These are phyloP conservation scores for Paecilomyces sp. DNA, from an alignment of 2,329 filamentous ascomycete species.

Conservation along the genomic window DNA sequence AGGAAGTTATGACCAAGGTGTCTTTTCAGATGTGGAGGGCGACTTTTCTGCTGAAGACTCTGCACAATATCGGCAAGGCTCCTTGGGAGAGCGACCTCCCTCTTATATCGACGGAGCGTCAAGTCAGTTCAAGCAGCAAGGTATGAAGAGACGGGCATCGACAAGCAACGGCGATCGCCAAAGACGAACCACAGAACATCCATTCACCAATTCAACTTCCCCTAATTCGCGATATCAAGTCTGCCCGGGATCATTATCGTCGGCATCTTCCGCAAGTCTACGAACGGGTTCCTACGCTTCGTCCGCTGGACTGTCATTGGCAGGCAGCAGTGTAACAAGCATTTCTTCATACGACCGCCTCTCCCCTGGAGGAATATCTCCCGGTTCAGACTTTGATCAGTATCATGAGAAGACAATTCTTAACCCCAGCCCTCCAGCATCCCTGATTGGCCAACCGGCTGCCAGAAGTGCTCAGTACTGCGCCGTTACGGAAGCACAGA, in stretches of 20 bases:
- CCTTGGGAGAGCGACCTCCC: constrained; percentile 32
- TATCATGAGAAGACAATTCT: constrained; percentile 46
- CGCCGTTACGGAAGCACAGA: constrained; percentile 31
- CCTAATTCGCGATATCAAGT: constrained; percentile 48
- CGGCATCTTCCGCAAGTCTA: constrained; percentile 55
- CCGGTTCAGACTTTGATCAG: constrained; percentile 48
- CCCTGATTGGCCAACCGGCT: constrained; percentile 28
- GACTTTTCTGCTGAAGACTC: constrained; percentile 34
- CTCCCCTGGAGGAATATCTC: constrained; percentile 55
- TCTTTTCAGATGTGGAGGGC: constrained; percentile 44
- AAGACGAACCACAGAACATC: constrained; percentile 47
- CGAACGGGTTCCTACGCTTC: constrained; percentile 58
- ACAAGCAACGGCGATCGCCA: constrained; percentile 45
- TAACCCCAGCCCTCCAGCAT: constrained; percentile 41
- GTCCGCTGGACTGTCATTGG: constrained; percentile 51
- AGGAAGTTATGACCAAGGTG: constrained; percentile 56
- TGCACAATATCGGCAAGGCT: constrained; percentile 26
- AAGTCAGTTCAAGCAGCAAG: constrained; percentile 36
- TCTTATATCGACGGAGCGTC: constrained; percentile 24
- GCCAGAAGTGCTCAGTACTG: constrained; percentile 29
- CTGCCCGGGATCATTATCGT: constrained; percentile 57
- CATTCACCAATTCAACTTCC: constrained; percentile 48
- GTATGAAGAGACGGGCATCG: constrained; percentile 58
- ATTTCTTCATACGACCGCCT: constrained; percentile 55
- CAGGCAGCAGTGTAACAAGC: constrained; percentile 59